phyloP scores from a whole-genome alignment of 2,329 filamentous ascomycete species.

The Chaetoscypha palmicola region DNA sequence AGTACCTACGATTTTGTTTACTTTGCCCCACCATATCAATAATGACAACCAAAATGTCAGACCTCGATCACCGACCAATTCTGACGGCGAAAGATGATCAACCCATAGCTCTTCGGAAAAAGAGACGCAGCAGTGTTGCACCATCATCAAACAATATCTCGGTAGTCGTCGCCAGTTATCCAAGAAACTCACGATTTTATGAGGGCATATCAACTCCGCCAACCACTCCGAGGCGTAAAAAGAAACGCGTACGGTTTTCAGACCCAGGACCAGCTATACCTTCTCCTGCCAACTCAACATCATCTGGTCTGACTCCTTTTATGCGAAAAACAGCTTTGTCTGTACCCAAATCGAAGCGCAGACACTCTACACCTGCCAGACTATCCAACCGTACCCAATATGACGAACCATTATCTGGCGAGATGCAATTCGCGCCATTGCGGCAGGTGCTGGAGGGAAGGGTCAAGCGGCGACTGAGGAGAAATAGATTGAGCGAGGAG shows the following conservation, averaged over 20 bases:
- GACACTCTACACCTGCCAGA: conserved; percentile 35
- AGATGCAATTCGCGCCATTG: conserved; percentile 42
- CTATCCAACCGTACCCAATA: conserved; percentile 20
- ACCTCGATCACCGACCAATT: conserved; percentile 12
- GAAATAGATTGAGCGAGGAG: conserved; percentile 51
- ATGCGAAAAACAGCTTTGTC: conserved; percentile 44
- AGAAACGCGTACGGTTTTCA: conserved; percentile 52
- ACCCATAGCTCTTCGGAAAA: conserved; percentile 49
- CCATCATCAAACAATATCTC: conserved; percentile 14
- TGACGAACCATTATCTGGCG: conserved; percentile 30
- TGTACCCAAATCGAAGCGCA: conserved; percentile 35
- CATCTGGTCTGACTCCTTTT: conserved; percentile 53
- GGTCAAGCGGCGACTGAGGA: conserved; percentile 48
- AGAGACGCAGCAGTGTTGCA: conserved; percentile 38
- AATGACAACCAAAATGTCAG: conserved; percentile 17
- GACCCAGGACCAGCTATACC: conserved; percentile 42
- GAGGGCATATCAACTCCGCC: conserved; percentile 26
- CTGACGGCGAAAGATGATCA: conserved; percentile 37
- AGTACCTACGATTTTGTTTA: background rate
- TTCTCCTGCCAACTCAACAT: conserved; percentile 22
- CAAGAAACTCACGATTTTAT: background rate
- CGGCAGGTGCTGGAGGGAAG: conserved; percentile 51
- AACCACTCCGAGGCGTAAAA: conserved; percentile 28
- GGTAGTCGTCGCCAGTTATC: conserved; percentile 12
- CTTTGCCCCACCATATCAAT: conserved; percentile 1